Percentiles rank a stretch among this genome's conserved stretches.
phyloP scores from a whole-genome alignment of 306 rosid genomes.

The Quercus dentata region DNA sequence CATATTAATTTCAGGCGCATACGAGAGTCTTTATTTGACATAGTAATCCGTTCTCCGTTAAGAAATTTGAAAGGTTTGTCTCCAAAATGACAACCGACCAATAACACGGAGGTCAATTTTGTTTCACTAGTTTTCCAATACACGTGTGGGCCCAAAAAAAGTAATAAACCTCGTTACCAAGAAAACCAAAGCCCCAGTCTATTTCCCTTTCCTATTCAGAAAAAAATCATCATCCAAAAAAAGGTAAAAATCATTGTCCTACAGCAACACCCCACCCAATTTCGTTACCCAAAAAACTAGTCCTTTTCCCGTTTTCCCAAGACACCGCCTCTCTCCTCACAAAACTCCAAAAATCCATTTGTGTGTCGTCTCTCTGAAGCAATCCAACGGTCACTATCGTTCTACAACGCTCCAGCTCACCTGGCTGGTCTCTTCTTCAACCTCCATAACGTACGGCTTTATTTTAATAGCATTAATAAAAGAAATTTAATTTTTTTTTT shows the following conservation, averaged over 20 bases:
- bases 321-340: neutral
- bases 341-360: neutral
- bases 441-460: neutral
- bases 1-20: fast-evolving
- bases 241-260: neutral
- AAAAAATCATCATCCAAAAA: neutral
- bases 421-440: neutral
- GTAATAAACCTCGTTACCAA: too few relatives aligned
- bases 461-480: neutral
- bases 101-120: too few relatives aligned
- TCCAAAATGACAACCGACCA: too few relatives aligned
- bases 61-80: too few relatives aligned
- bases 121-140: too few relatives aligned
- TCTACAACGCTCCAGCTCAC: neutral
- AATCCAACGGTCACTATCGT: slow-evolving; percentile 6
- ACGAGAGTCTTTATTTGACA: fast-evolving
- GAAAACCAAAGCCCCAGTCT: neutral
- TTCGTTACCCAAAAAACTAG: neutral
- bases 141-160: too few relatives aligned
- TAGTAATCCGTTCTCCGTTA: fast-evolving
- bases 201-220: neutral
- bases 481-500: too few relatives aligned
- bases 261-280: neutral
- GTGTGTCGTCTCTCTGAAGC: neutral
- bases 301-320: neutral